Conservation (phyloP, 768 basidiomycete genomes). For the Psilocybe subaeruginosa region DNA sequence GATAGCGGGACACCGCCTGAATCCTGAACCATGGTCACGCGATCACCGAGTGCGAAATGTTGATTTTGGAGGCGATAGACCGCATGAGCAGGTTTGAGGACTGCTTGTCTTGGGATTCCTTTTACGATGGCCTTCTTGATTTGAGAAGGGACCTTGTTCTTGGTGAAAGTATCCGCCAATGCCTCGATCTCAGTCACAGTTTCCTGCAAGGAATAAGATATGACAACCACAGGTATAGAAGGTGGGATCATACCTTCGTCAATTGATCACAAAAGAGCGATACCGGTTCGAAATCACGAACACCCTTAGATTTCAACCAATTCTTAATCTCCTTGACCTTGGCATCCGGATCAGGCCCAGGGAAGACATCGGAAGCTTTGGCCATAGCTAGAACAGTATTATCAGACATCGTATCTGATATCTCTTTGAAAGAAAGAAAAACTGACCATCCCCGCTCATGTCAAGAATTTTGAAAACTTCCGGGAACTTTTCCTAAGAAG, state of each 20-base stretch:
- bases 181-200: conserved; percentile 81
- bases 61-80: conserved; percentile 90
- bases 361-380: conserved; percentile 61
- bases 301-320: conserved; percentile 88
- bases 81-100: conserved; percentile 91
- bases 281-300: conserved; percentile 91
- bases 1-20: conserved; percentile 90
- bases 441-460: conserved; percentile 68
- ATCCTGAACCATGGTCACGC: conserved; percentile 96
- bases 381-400: conserved; percentile 62
- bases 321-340: conserved; percentile 75
- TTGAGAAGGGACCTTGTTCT: conserved; percentile 56
- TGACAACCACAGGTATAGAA: neutral
- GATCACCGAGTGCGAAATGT: conserved; percentile 84
- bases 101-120: conserved; percentile 88
- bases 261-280: conserved; percentile 92
- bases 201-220: conserved; percentile 44
- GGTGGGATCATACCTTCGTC: conserved; percentile 61
- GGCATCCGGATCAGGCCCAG: conserved; percentile 62
- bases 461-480: conserved; percentile 81
- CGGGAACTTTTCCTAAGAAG: conserved; percentile 70
- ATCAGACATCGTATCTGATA: conserved; percentile 3
- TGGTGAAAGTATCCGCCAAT: conserved; percentile 69
- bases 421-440: neutral
- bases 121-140: conserved; percentile 95